Conservation (phyloP, 352 stramenopile genomes). For the Globisporangium polare region DNA sequence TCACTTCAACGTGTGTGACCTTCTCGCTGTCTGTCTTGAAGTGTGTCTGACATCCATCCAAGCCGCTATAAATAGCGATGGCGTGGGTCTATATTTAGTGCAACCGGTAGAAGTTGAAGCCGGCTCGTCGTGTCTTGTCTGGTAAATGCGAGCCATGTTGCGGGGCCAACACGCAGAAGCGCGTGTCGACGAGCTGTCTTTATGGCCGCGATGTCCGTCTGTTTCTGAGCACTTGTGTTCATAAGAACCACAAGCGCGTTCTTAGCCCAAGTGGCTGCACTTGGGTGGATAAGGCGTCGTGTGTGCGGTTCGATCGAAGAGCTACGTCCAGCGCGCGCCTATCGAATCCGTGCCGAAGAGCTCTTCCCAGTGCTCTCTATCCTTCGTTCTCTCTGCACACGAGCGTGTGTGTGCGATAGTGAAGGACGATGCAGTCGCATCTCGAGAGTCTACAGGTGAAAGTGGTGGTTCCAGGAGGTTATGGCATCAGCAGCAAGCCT, state of each 20-base stretch:
- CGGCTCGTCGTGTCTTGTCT: not conserved
- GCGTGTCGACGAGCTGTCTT: not conserved
- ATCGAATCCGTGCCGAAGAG: not conserved
- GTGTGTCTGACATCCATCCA: not conserved
- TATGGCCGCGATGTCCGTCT: not conserved
- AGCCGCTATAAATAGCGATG: not conserved
- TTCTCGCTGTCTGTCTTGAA: not conserved
- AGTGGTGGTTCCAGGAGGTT: constrained; percentile 3
- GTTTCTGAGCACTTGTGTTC: not conserved
- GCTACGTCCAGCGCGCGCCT: not conserved
- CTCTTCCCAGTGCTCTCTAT: not conserved
- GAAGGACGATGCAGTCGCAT: constrained; percentile 8
- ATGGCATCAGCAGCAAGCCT: not conserved
- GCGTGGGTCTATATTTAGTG: not conserved
- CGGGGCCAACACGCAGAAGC: not conserved
- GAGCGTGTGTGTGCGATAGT: not conserved
- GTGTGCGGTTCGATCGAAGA: not conserved
- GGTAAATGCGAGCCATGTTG: not conserved
- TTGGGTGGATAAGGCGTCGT: not conserved
- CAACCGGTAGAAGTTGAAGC: not conserved
- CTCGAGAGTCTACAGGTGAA: constrained; percentile 15
- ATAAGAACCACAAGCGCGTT: constrained; percentile 2
- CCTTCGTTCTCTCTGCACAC: not conserved
- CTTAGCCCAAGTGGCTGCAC: constrained; percentile 3
- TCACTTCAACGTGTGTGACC: constrained; percentile 5